Base-by-base conservation (phyloP, 2,329 filamentous ascomycete genomes). In the Xylaria sp. region DNA sequence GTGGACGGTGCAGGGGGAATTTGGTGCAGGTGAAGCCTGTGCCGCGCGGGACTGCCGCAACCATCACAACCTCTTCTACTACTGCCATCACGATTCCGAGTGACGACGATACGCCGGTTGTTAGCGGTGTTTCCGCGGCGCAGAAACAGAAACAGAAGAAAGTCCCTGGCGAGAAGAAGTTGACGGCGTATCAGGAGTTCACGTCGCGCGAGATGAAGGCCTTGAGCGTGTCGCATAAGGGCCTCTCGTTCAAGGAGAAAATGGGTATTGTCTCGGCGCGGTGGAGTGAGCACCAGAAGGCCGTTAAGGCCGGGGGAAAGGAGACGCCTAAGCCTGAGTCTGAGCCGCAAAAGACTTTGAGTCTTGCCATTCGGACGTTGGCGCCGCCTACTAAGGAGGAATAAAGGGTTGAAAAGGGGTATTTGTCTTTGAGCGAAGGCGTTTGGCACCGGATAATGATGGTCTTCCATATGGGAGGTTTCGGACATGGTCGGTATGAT, bases 1-100 rank as follows among this genome's bases (percentile, higher is more conserved):
- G 93, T 72, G 91, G 91, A 1, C 76, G 72, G n/a, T 97, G 93
- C 72, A 88, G 86, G 69, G 61, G 63, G 3, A 73, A 73, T 54
- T 74, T 99, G 64, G 77, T 84, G 67, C 94, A 97, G 79, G 87
- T 87, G 7, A 92, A 90, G 72, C 93, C 93, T 0, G 82, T 82
- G 46, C 92, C 92, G 0, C 79, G 89, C 61, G 23, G 3, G 2
- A n/a, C 52, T 19, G 10, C 53, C 19, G 1, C 54, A 13, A 55
- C n/a, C 19, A 37, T 6, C 13, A 16, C 42, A n/a, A 18, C 42
- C 23, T 30, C 23, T 30, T 5, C 23, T 30, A 5, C 8, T 82
- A 46, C 92, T 91, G 0, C 79, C 88, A 48, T 16, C 2, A 18
- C 3, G 62, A 59, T 49, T 52, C 5, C 8, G 9, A 30, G 23